These are phyloP conservation scores for Tremella fuciformis DNA, from an alignment of 768 basidiomycete genomes.

Conservation along the genomic window DNA sequence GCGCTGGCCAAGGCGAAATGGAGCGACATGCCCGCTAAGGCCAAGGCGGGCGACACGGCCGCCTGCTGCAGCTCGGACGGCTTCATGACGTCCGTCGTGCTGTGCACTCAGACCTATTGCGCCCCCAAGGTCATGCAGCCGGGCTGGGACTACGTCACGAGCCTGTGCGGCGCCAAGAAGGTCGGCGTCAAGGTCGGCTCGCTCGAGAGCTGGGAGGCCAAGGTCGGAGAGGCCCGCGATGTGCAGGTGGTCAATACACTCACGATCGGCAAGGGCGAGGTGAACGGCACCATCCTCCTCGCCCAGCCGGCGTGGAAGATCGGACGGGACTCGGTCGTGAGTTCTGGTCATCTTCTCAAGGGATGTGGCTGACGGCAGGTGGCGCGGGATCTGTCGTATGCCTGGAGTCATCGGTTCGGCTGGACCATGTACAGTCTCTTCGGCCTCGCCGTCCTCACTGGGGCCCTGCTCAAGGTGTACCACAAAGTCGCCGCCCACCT, in stretches of 20 bases:
- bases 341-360: neutral
- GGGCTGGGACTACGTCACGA: conserved; percentile 9
- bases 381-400: conserved; percentile 2
- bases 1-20: conserved; percentile 15
- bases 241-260: conserved; percentile 2
- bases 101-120: conserved; percentile 18
- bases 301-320: conserved; percentile 9
- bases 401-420: conserved; percentile 22
- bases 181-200: conserved; percentile 8
- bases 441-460: conserved; percentile 14
- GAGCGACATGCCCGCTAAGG: conserved; percentile 12
- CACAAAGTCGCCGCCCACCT: conserved; percentile 1
- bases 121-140: neutral
- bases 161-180: conserved; percentile 12
- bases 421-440: conserved; percentile 28
- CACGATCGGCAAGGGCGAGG: conserved; percentile 7
- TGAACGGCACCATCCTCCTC: conserved; percentile 15
- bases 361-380: too few species aligned
- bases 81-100: conserved; percentile 11
- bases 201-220: neutral
- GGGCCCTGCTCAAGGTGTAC: conserved; percentile 13
- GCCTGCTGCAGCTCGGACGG: conserved; percentile 13
- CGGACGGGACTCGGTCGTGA: conserved; percentile 12
- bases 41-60: conserved; percentile 10
- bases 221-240: conserved; percentile 2